These are phyloP conservation scores for Pisolithus orientalis DNA, from an alignment of 768 basidiomycete species.

Conservation along the genomic window DNA sequence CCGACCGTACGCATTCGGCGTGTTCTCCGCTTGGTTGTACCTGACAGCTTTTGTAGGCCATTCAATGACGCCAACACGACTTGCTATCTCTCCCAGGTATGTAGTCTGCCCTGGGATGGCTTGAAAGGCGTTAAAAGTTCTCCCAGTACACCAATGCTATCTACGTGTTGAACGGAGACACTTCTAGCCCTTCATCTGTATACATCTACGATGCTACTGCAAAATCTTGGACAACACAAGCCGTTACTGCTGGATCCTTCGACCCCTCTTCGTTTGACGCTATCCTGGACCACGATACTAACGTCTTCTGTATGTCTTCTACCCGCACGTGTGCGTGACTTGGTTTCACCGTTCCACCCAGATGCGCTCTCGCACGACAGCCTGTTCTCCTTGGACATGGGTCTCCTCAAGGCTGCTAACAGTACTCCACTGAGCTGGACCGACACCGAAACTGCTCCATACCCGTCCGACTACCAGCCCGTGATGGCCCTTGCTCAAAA, in stretches of 20 bases:
- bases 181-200: conserved; percentile 57
- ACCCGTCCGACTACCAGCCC: conserved; percentile 56
- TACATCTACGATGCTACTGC: conserved; percentile 76
- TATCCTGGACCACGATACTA: conserved; percentile 92
- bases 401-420: conserved; percentile 53
- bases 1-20: conserved; percentile 56
- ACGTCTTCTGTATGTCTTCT: conserved; percentile 61
- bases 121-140: conserved; percentile 3
- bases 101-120: not conserved
- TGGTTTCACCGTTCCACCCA: conserved; percentile 19
- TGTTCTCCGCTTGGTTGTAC: not conserved
- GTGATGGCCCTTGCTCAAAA: conserved; percentile 82
- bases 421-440: conserved; percentile 56
- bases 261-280: conserved; percentile 60
- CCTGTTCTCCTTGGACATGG: conserved; percentile 69
- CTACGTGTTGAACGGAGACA: conserved; percentile 78
- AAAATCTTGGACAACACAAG: conserved; percentile 76
- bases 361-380: conserved; percentile 65
- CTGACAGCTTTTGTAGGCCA: conserved; percentile 35
- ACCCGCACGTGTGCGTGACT: not conserved
- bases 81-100: conserved; percentile 68
- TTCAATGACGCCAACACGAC: conserved; percentile 59
- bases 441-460: conserved; percentile 50
- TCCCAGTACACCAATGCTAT: conserved; percentile 75
- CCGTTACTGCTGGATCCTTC: conserved; percentile 45